A percentile compares a stretch with the other conserved stretches of the same genome.
phyloP scores from a whole-genome alignment of 495 filamentous ascomycete genomes.

The Letharia lupina region DNA sequence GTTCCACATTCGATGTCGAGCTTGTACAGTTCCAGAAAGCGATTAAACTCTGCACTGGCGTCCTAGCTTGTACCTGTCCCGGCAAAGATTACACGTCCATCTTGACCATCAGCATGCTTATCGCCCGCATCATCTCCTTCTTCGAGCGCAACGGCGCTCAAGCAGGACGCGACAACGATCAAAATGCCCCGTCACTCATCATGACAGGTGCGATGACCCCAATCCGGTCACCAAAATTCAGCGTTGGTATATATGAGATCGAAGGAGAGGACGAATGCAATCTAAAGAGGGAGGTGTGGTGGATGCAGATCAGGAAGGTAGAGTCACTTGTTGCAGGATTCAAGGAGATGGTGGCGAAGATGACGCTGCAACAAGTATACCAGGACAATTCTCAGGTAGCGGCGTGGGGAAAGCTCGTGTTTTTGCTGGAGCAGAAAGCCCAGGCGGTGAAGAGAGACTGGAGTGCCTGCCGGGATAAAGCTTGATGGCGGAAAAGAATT shows the following conservation, averaged over 20 bases:
- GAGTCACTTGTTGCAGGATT: neutral
- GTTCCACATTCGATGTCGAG: neutral
- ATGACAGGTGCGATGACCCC: neutral
- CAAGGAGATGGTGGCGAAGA: neutral
- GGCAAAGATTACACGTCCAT: neutral
- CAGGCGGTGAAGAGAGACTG: constrained; percentile 1
- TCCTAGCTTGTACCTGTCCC: neutral
- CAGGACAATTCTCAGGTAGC: neutral
- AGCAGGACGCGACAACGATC: neutral
- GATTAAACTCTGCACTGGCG: neutral
- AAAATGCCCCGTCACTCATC: neutral
- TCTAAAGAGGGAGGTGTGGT: neutral
- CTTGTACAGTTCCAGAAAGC: neutral
- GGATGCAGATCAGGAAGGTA: neutral
- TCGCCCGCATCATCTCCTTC: neutral
- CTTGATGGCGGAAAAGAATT: neutral
- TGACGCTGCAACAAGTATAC: neutral
- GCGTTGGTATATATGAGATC: neutral
- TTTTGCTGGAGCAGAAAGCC: neutral
- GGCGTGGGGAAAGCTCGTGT: neutral
- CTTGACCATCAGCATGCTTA: neutral
- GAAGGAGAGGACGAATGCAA: neutral
- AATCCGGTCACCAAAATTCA: neutral
- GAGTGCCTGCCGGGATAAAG: neutral
- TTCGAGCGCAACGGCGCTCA: neutral